Evolutionary conservation across 2,329 filamentous ascomycete genomes (phyloP).

Genomic region (Zarea fungicola): DNA sequence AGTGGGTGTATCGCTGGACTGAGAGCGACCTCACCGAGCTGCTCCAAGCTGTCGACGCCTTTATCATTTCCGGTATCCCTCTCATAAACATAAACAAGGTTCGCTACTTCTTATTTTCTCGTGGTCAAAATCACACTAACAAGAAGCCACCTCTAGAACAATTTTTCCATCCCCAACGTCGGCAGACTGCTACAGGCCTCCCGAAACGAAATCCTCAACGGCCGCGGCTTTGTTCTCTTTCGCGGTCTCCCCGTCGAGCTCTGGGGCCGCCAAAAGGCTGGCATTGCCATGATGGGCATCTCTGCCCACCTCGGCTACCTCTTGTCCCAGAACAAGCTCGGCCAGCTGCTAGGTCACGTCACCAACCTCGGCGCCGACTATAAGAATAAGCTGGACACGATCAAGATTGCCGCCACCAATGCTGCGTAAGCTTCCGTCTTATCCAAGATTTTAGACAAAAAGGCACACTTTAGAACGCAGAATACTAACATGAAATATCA

Average conservation of each 20-base stretch:
- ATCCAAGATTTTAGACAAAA: no score
- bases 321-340: conserved; percentile 74
- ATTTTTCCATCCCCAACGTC: conserved; percentile 34
- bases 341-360: conserved; percentile 80
- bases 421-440: neutral
- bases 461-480: no score
- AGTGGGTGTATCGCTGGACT: conserved; percentile 69
- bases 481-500: neutral
- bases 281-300: conserved; percentile 80
- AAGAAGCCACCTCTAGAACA: conserved; percentile 21
- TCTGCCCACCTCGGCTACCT: conserved; percentile 81
- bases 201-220: conserved; percentile 52
- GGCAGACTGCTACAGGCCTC: conserved; percentile 26
- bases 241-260: conserved; percentile 70
- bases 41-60: conserved; percentile 60
- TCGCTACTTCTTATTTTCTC: conserved; percentile 6
- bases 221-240: conserved; percentile 86
- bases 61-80: conserved; percentile 58
- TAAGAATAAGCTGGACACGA: conserved; percentile 66
- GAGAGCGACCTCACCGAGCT: conserved; percentile 62
- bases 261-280: conserved; percentile 75
- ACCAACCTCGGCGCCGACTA: conserved; percentile 76
- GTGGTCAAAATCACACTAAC: neutral
- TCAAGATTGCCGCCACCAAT: conserved; percentile 75
- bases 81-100: conserved; percentile 58